phyloP scores from a whole-genome alignment of 2,329 filamentous ascomycete species.

The Tolypocladium ovalisporum region DNA sequence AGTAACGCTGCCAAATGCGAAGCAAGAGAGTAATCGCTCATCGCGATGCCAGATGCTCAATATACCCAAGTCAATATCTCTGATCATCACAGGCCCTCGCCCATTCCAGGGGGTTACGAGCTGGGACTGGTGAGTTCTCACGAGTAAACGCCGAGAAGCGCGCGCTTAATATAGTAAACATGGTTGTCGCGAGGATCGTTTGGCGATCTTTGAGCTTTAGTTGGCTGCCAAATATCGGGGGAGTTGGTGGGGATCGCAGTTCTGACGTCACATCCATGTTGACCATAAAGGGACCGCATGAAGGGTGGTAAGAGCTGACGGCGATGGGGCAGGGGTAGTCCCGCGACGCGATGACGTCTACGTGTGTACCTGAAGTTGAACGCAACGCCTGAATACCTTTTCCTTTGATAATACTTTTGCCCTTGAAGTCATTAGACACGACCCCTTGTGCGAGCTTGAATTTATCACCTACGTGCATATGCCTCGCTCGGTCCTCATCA shows the following conservation, averaged over 20 bases:
- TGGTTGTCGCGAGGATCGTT: too few species aligned
- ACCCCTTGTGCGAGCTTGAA: background rate
- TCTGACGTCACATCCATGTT: background rate
- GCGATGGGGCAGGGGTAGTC: background rate
- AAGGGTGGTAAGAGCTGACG: background rate
- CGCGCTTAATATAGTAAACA: too few species aligned
- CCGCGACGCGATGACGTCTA: background rate
- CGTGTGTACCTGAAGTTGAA: background rate
- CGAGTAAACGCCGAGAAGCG: too few species aligned
- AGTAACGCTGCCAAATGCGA: too few species aligned
- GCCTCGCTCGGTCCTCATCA: background rate
- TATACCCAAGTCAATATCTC: too few species aligned
- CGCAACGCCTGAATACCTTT: background rate
- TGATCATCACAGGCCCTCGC: too few species aligned
- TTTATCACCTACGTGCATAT: background rate
- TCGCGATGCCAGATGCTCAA: too few species aligned
- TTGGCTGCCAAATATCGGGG: background rate
- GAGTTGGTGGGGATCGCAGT: background rate
- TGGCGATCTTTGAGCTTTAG: too few species aligned
- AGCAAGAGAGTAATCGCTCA: too few species aligned
- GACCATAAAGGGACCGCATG: too few species aligned
- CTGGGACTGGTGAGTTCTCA: too few species aligned
- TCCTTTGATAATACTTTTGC: background rate
- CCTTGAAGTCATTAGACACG: background rate
- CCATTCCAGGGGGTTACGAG: too few species aligned